Percentiles rank a stretch among this genome's conserved stretches.
Evolutionary conservation across 2,329 filamentous ascomycete genomes (phyloP).

Genomic region (Fusarium falciforme): DNA sequence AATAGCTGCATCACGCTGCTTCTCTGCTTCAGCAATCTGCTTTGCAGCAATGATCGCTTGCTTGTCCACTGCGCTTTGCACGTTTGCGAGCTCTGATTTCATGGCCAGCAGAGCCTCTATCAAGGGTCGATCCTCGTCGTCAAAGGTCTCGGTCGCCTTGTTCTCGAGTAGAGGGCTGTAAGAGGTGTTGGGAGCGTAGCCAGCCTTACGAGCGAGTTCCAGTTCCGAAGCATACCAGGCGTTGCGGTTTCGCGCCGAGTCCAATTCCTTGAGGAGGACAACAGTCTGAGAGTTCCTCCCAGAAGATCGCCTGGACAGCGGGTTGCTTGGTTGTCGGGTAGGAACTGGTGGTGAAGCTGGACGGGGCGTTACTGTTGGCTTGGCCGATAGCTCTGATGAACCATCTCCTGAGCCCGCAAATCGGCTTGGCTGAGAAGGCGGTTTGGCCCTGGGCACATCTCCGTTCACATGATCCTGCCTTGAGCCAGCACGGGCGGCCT

Average conservation of each 20-base stretch:
- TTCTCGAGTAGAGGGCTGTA: constrained; percentile 81
- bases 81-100: constrained; percentile 87
- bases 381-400: constrained; percentile 66
- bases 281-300: constrained; percentile 74
- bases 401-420: constrained; percentile 77
- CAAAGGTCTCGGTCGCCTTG: constrained; percentile 80
- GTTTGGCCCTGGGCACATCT: constrained; percentile 50
- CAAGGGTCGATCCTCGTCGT: constrained; percentile 90
- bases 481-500: constrained; percentile 50
- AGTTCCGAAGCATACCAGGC: constrained; percentile 98
- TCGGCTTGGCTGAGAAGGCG: constrained; percentile 50
- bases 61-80: constrained; percentile 89
- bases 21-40: constrained; percentile 92
- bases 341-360: constrained; percentile 70
- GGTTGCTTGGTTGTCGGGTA: constrained; percentile 66
- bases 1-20: constrained; percentile 93
- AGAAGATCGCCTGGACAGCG: constrained; percentile 70
- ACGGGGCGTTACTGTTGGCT: constrained; percentile 50
- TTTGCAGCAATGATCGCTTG: constrained; percentile 88
- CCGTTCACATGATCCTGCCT: constrained; percentile 50
- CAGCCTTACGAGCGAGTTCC: constrained; percentile 88
- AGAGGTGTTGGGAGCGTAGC: constrained; percentile 80
- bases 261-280: constrained; percentile 85
- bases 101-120: constrained; percentile 94
- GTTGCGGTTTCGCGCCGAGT: constrained; percentile 85